Percentiles rank a stretch among this genome's conserved stretches.
phyloP scores from a whole-genome alignment of 768 basidiomycete genomes.

The Lentinus brumalis region DNA sequence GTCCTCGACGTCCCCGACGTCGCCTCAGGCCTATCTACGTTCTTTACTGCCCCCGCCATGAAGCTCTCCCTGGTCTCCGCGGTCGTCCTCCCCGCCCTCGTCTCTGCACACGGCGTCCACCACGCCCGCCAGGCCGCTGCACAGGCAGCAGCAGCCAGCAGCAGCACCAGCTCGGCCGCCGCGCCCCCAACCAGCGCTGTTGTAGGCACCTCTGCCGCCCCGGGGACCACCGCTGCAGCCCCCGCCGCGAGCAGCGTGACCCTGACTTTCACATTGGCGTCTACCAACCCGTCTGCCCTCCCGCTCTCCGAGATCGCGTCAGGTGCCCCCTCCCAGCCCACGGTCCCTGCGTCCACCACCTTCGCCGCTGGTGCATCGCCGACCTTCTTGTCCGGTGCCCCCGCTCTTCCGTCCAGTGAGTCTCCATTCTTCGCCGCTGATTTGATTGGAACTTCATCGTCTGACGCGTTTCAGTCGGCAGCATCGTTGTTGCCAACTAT shows the following conservation, averaged over 20 bases:
- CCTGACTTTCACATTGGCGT: constrained; percentile 31
- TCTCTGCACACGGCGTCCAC: constrained; percentile 39
- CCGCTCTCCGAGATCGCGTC: constrained; percentile 33
- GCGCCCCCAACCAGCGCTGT: constrained; percentile 9
- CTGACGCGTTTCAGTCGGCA: constrained; percentile 36
- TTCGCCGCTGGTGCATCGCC: constrained; percentile 37
- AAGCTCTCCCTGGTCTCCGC: constrained; percentile 34
- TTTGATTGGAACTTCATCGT: not conserved
- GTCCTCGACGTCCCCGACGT: constrained; percentile 11
- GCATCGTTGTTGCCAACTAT: constrained; percentile 55
- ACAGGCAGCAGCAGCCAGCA: not conserved
- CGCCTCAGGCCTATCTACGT: constrained; percentile 1
- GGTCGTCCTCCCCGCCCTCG: constrained; percentile 41
- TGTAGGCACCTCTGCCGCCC: constrained; percentile 13
- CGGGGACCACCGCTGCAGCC: constrained; percentile 18
- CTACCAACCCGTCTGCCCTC: constrained; percentile 38
- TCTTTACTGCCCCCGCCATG: constrained; percentile 27
- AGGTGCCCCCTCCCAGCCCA: constrained; percentile 29
- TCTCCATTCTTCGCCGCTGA: not conserved
- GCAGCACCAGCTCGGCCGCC: too few relatives aligned
- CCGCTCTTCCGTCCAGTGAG: constrained; percentile 57
- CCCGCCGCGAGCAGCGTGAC: constrained; percentile 21
- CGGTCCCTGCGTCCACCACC: constrained; percentile 36
- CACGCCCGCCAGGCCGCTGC: constrained; percentile 28
- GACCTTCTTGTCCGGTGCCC: constrained; percentile 55